A percentile compares a stretch with the other conserved stretches of the same genome.
phyloP scores from a whole-genome alignment of 352 stramenopile species.

The Phytophthora meadii region DNA sequence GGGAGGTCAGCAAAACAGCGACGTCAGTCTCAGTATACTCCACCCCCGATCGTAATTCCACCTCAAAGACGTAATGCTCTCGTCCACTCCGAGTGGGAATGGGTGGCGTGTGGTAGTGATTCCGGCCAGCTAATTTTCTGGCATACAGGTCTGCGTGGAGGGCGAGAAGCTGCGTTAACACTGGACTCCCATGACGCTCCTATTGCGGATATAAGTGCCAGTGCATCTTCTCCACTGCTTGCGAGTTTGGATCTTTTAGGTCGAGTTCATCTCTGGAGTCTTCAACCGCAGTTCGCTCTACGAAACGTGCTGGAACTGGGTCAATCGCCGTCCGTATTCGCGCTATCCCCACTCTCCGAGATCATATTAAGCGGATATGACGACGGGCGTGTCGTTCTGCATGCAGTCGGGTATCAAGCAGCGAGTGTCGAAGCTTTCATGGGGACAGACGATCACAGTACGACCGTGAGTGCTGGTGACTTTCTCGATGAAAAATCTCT shows the following conservation, averaged over 20 bases:
- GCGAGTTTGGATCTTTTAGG: slow-evolving; percentile 60
- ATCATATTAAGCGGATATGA: slow-evolving; percentile 68
- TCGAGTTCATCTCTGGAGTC: slow-evolving; percentile 60
- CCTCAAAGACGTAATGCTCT: slow-evolving; percentile 35
- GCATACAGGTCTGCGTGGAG: slow-evolving; percentile 58
- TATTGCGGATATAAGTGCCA: slow-evolving; percentile 50
- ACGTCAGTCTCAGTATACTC: slow-evolving; percentile 16
- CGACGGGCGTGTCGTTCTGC: slow-evolving; percentile 61
- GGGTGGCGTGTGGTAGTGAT: slow-evolving; percentile 71
- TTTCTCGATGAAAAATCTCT: slow-evolving; percentile 68
- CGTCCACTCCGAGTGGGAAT: slow-evolving; percentile 62
- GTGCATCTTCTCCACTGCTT: slow-evolving; percentile 52
- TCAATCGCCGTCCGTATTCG: slow-evolving; percentile 59
- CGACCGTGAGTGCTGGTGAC: slow-evolving; percentile 66
- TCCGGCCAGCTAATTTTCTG: slow-evolving; percentile 75
- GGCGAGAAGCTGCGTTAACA: slow-evolving; percentile 42
- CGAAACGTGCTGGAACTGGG: slow-evolving; percentile 58
- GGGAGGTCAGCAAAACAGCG: slow-evolving; percentile 23
- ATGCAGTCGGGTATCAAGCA: slow-evolving; percentile 48
- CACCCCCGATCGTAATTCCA: slow-evolving; percentile 13
- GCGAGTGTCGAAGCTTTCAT: slow-evolving; percentile 45
- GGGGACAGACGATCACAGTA: slow-evolving; percentile 47
- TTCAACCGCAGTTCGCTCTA: slow-evolving; percentile 64
- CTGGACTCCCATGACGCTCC: slow-evolving; percentile 64
- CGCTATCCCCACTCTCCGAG: slow-evolving; percentile 57